phyloP scores from a whole-genome alignment of 441 rosid genomes.

The Erysimum cheiri region DNA sequence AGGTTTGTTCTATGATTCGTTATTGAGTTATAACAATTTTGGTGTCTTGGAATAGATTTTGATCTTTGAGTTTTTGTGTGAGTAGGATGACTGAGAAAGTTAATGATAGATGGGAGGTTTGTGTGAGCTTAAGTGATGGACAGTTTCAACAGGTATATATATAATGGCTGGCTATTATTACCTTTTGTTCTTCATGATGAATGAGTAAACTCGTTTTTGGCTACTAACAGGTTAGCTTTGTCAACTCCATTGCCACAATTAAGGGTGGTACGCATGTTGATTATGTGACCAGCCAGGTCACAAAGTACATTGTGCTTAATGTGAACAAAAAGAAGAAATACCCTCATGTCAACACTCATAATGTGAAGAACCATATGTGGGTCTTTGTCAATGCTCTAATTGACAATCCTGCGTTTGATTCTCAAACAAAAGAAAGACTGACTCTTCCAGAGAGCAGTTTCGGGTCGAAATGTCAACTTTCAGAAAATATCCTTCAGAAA shows the following conservation, averaged over 20 bases:
- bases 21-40: too few species aligned
- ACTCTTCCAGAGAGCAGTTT: conserved; percentile 95
- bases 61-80: conserved; percentile 21
- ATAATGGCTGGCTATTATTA: not conserved
- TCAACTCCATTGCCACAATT: conserved; percentile 83
- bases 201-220: conserved; percentile 4
- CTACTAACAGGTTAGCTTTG: conserved; percentile 86
- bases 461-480: conserved; percentile 90
- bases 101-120: conserved; percentile 88
- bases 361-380: conserved; percentile 92
- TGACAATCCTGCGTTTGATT: conserved; percentile 98
- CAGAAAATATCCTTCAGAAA: conserved; percentile 82
- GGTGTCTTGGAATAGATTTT: too few species aligned
- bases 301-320: conserved; percentile 69
- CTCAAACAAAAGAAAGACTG: conserved; percentile 98
- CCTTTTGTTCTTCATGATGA: conserved; percentile 1
- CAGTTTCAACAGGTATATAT: conserved; percentile 89
- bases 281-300: conserved; percentile 81
- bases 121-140: conserved; percentile 86
- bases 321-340: conserved; percentile 89
- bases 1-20: too few species aligned
- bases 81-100: conserved; percentile 93
- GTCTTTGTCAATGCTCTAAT: conserved; percentile 94
- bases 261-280: conserved; percentile 99
- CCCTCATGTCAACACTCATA: conserved; percentile 79